These are phyloP conservation scores for Neophaeococcomyces aloes DNA, from an alignment of 2,329 filamentous ascomycete species.

Conservation along the genomic window DNA sequence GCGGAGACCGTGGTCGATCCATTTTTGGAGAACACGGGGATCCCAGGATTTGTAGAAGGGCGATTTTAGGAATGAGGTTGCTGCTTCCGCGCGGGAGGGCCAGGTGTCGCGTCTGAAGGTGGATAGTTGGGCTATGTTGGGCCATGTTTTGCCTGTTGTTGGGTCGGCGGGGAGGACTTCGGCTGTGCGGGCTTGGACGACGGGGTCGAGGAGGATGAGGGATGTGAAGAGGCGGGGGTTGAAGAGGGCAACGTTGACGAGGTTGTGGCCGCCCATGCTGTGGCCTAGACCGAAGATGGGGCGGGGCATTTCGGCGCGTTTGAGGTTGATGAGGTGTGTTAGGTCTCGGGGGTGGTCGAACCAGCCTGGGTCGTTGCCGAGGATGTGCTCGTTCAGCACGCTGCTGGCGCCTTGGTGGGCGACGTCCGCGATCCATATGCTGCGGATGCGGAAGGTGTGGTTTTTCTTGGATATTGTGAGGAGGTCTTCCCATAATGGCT, in stretches of 20 bases:
- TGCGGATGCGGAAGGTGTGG: constrained; percentile 55
- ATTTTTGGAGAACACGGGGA: constrained; percentile 61
- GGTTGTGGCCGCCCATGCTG: constrained; percentile 59
- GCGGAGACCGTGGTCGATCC: constrained; percentile 63
- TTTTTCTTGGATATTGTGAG: constrained; percentile 42
- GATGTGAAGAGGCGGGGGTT: constrained; percentile 66
- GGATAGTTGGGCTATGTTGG: constrained; percentile 54
- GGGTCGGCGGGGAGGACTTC: constrained; percentile 10
- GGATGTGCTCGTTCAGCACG: constrained; percentile 56
- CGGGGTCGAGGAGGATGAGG: constrained; percentile 61
- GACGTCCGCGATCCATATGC: constrained; percentile 73
- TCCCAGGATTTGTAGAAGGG: constrained; percentile 81
- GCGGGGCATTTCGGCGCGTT: constrained; percentile 26
- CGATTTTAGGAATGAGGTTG: constrained; percentile 53
- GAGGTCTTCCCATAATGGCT: constrained; percentile 74
- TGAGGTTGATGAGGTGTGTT: constrained; percentile 41
- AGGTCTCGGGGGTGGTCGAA: constrained; percentile 69
- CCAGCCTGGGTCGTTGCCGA: constrained; percentile 75
- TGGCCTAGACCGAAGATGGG: constrained; percentile 79
- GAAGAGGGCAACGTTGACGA: constrained; percentile 46
- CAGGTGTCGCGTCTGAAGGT: constrained; percentile 67
- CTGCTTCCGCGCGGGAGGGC: constrained; percentile 64
- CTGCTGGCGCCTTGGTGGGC: constrained; percentile 67
- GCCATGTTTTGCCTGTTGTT: constrained; percentile 15
- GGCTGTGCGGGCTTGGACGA: constrained; percentile 15